Evolutionary conservation across 169 alveolate species (phyloP).

Genomic region (Plasmodium fragile): DNA sequence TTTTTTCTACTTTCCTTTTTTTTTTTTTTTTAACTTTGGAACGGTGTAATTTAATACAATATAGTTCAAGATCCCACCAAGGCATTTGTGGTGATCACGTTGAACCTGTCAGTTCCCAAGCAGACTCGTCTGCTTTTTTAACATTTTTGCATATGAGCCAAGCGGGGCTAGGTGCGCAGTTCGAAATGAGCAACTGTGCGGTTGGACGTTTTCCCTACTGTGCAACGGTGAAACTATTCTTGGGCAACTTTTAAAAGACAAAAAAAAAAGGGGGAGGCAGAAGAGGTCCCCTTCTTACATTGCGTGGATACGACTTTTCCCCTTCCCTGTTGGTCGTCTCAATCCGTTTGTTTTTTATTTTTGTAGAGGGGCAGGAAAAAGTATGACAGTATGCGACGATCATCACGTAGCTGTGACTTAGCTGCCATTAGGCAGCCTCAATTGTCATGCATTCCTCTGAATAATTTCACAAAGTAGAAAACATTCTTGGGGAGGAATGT

Average conservation of each 20-base stretch:
- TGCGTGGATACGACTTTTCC: background rate
- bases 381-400: background rate
- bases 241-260: background rate
- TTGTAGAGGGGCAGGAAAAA: background rate
- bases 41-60: background rate
- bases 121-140: background rate
- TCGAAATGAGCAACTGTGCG: background rate
- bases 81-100: background rate
- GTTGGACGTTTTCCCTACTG: background rate
- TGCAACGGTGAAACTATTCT: background rate
- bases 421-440: background rate
- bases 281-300: background rate
- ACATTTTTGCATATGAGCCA: background rate
- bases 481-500: background rate
- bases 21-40: background rate
- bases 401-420: background rate
- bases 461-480: background rate
- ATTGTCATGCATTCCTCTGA: background rate
- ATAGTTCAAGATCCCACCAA: background rate
- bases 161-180: background rate
- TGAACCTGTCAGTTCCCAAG: background rate
- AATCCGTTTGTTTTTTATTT: background rate
- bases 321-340: background rate
- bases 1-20: background rate
- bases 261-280: background rate